phyloP scores from a whole-genome alignment of 23 red algal genomes.

The Gracilaria gracilis region DNA sequence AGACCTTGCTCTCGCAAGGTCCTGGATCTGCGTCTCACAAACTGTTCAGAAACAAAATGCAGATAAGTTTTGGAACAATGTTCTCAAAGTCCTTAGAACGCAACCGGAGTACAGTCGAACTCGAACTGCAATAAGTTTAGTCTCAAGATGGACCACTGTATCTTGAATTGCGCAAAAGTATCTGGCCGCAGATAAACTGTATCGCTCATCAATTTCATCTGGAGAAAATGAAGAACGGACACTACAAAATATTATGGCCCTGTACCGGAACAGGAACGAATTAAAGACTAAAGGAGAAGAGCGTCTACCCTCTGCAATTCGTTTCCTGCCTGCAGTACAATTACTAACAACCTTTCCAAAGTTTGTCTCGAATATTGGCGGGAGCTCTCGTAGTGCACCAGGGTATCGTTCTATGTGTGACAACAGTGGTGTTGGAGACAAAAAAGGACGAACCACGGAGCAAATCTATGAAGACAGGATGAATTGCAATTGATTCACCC shows the following conservation, averaged over 20 bases:
- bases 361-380: conserved; percentile 25
- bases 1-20: conserved; percentile 12
- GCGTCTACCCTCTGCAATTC: not conserved
- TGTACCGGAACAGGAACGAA: conserved; percentile 36
- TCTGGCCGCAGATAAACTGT: conserved; percentile 21
- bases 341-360: conserved; percentile 7
- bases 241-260: conserved; percentile 25
- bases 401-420: not conserved
- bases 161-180: conserved; percentile 26
- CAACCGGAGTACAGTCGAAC: not conserved
- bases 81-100: not conserved
- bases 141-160: conserved; percentile 1
- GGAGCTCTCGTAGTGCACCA: not conserved
- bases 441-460: not conserved
- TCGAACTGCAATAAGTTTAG: conserved; percentile 8
- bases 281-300: not conserved
- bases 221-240: conserved; percentile 32
- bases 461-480: not conserved
- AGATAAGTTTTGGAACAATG: conserved; percentile 15
- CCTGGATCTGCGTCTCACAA: not conserved
- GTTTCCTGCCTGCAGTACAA: not conserved
- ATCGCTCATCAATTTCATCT: conserved; percentile 29
- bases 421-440: not conserved
- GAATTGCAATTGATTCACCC: not conserved
- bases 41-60: conserved; percentile 9